Evolutionary conservation across 1,139 yeast genomes (phyloP).

Genomic region (Zygoascus sp.): DNA sequence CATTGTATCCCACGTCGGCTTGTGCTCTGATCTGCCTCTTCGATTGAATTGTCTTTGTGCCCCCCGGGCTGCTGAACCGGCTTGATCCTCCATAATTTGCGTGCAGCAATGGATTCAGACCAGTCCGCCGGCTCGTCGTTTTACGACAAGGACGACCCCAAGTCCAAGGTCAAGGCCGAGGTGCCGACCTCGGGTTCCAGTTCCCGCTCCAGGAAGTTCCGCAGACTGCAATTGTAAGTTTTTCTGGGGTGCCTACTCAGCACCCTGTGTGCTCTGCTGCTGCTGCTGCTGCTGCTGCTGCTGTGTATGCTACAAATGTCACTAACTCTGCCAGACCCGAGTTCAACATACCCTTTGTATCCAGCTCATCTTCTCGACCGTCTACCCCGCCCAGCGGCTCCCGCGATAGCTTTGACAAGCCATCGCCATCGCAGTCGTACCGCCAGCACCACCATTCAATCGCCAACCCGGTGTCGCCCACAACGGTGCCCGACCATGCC

Average conservation of each 20-base stretch:
- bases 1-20: too few relatives aligned
- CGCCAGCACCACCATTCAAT: neutral
- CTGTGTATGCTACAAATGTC: too few relatives aligned
- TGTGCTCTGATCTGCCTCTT: too few relatives aligned
- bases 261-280: neutral
- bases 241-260: neutral
- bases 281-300: neutral
- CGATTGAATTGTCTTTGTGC: too few relatives aligned
- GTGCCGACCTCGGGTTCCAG: neutral
- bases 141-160: constrained; percentile 10
- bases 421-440: neutral
- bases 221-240: constrained; percentile 10
- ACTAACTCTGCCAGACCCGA: constrained; percentile 12
- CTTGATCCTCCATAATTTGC: neutral
- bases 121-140: neutral
- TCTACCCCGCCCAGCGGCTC: constrained; percentile 6
- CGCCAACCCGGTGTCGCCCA: constrained; percentile 12
- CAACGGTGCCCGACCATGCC: constrained; percentile 6
- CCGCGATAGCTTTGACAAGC: neutral
- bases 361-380: constrained; percentile 11
- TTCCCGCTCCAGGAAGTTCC: constrained; percentile 6
- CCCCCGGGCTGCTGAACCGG: too few relatives aligned
- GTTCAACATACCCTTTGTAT: constrained; percentile 15
- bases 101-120: constrained; percentile 3
- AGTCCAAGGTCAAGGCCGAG: constrained; percentile 5